These are phyloP conservation scores for Pneumocystis oryctolagi DNA, from an alignment of 1,139 yeast species.

Conservation along the genomic window DNA sequence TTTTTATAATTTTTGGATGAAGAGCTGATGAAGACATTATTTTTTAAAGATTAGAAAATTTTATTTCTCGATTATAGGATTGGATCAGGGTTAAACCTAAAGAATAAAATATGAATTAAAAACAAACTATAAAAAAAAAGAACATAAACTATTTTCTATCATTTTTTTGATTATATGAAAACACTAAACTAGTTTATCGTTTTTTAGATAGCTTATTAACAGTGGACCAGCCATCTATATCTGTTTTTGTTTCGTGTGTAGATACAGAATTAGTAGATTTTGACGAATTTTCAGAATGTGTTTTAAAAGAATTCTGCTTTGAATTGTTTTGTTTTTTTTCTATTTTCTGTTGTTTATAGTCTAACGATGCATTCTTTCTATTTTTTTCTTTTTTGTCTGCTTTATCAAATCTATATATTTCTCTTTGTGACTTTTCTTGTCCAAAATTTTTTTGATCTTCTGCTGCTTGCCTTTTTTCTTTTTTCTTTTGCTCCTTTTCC, in stretches of 20 bases:
- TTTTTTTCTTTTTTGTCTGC: conserved; percentile 15
- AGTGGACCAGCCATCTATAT: conserved; percentile 49
- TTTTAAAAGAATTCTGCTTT: neutral
- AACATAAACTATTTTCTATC: neutral
- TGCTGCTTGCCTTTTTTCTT: conserved; percentile 14
- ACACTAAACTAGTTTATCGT: neutral
- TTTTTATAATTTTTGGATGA: conserved; percentile 99
- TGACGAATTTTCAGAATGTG: conserved; percentile 14
- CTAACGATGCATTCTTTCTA: neutral
- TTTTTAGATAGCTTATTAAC: conserved; percentile 32
- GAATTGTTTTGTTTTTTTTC: neutral
- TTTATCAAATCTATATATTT: conserved; percentile 17
- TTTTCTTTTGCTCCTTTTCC: conserved; percentile 21
- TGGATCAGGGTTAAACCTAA: neutral
- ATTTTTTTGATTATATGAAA: neutral
- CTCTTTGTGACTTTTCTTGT: conserved; percentile 10
- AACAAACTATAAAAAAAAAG: neutral
- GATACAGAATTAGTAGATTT: conserved; percentile 21
- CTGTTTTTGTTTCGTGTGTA: conserved; percentile 30
- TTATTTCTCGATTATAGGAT: neutral
- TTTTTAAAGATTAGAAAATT: neutral
- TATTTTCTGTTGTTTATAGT: neutral
- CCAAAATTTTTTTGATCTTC: conserved; percentile 8
- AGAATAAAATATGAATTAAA: neutral
- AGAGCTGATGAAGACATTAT: conserved; percentile 93